Percentiles rank a stretch among this genome's conserved stretches.
Evolutionary conservation across 805 yeast genomes (phyloP).

Genomic region (Candida hispaniensis): DNA sequence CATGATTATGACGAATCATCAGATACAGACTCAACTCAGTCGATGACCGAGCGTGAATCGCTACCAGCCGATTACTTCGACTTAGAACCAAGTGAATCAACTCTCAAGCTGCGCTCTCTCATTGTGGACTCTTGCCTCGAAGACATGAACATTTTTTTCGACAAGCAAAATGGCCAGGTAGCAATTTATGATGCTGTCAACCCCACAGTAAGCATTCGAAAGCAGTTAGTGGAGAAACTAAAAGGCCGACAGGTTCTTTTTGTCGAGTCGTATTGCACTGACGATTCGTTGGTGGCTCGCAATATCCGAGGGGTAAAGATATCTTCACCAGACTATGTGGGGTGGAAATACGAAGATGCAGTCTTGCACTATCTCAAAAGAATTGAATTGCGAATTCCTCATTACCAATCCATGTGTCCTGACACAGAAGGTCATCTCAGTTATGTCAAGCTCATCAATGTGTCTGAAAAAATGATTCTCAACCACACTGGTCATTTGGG

Average conservation of each 20-base stretch:
- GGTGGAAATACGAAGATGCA: conserved; percentile 67
- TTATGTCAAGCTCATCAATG: conserved; percentile 79
- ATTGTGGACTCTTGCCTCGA: conserved; percentile 52
- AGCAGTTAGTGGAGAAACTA: conserved; percentile 45
- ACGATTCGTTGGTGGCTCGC: conserved; percentile 51
- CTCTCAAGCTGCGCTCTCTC: conserved; percentile 42
- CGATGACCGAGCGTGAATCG: conserved; percentile 31
- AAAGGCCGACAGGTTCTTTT: conserved; percentile 56
- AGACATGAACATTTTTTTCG: conserved; percentile 64
- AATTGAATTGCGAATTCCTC: conserved; percentile 54
- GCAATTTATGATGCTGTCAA: conserved; percentile 95
- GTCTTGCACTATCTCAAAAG: conserved; percentile 65
- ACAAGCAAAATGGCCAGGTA: conserved; percentile 75
- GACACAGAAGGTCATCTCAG: conserved; percentile 43
- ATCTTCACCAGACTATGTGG: conserved; percentile 70
- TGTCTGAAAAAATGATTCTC: conserved; percentile 73
- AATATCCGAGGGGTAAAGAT: conserved; percentile 78
- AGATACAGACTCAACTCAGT: no score
- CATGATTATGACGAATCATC: no score
- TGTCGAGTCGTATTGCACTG: conserved; percentile 79
- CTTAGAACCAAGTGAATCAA: conserved; percentile 38
- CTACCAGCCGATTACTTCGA: conserved; percentile 65
- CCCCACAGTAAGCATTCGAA: conserved; percentile 60
- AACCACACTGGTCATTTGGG: conserved; percentile 70
- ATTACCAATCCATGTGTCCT: conserved; percentile 57